A percentile compares a stretch with the other conserved stretches of the same genome.
phyloP scores from a whole-genome alignment of 768 basidiomycete species.

The Mycena vitilis region DNA sequence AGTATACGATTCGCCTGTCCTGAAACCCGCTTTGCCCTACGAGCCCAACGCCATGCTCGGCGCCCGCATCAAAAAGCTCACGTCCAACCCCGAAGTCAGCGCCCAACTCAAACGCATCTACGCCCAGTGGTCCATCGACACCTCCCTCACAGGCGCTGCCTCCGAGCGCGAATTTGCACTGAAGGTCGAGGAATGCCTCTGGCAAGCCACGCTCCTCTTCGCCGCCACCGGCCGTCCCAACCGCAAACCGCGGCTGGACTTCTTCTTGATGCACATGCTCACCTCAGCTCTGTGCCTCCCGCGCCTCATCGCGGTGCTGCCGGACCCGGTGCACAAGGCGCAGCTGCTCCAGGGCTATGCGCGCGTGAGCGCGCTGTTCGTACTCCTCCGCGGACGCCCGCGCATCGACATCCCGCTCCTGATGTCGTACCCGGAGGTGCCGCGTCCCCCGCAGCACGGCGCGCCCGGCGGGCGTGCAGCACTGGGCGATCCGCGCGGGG shows the following conservation, averaged over 20 bases:
- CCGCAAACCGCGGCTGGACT: conserved; percentile 50
- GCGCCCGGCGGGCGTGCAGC: conserved; percentile 27
- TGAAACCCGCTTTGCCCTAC: conserved; percentile 63
- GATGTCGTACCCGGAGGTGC: conserved; percentile 51
- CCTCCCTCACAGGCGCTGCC: conserved; percentile 34
- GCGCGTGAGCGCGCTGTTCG: conserved; percentile 44
- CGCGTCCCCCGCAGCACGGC: conserved; percentile 43
- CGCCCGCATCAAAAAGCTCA: conserved; percentile 41
- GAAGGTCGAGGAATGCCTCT: conserved; percentile 53
- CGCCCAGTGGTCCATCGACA: conserved; percentile 48
- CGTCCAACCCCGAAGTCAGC: conserved; percentile 43
- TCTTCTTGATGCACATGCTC: conserved; percentile 59
- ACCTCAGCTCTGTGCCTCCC: conserved; percentile 56
- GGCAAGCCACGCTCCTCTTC: conserved; percentile 50
- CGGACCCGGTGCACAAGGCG: conserved; percentile 43
- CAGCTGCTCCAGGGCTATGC: conserved; percentile 49
- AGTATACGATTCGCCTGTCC: conserved; percentile 60
- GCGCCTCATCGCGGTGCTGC: conserved; percentile 43
- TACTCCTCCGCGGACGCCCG: conserved; percentile 54
- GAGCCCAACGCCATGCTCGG: conserved; percentile 50
- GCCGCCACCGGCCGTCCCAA: conserved; percentile 50
- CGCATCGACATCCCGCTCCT: conserved; percentile 50
- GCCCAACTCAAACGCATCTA: conserved; percentile 51
- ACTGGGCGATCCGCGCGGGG: conserved; percentile 41
- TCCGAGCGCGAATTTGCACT: conserved; percentile 38